Conservation (phyloP, 768 basidiomycete genomes). For the Tephrocybe sp. region DNA sequence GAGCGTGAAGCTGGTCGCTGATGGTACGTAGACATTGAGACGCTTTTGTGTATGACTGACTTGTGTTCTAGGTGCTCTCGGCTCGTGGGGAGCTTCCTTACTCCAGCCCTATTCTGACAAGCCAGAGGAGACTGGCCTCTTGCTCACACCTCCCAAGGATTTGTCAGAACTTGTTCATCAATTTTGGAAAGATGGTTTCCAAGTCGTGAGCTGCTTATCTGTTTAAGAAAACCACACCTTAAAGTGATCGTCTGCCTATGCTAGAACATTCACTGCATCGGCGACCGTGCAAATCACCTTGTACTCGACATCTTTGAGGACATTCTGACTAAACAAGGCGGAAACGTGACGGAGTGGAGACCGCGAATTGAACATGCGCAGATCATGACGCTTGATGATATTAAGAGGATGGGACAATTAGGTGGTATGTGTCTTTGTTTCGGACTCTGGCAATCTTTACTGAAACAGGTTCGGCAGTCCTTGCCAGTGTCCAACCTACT, state of each 20-base stretch:
- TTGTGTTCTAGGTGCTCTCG: constrained; percentile 66
- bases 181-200: constrained; percentile 77
- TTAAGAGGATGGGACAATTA: constrained; percentile 66
- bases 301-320: constrained; percentile 84
- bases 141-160: constrained; percentile 56
- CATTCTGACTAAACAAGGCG: constrained; percentile 39
- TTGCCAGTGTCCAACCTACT: constrained; percentile 91
- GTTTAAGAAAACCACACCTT: too few relatives aligned
- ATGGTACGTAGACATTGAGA: constrained; percentile 48
- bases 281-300: constrained; percentile 83
- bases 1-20: constrained; percentile 73
- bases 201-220: constrained; percentile 60
- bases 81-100: constrained; percentile 91
- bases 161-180: constrained; percentile 54
- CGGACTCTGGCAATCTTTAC: not conserved
- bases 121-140: constrained; percentile 66
- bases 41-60: not conserved
- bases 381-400: constrained; percentile 71
- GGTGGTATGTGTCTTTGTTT: constrained; percentile 54
- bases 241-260: not conserved
- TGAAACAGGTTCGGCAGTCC: constrained; percentile 50
- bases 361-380: constrained; percentile 94
- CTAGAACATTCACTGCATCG: constrained; percentile 88
- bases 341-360: constrained; percentile 50
- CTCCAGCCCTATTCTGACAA: constrained; percentile 83